Evolutionary conservation across 768 basidiomycete genomes (phyloP).

Genomic region (Rhodotorula toruloides): DNA sequence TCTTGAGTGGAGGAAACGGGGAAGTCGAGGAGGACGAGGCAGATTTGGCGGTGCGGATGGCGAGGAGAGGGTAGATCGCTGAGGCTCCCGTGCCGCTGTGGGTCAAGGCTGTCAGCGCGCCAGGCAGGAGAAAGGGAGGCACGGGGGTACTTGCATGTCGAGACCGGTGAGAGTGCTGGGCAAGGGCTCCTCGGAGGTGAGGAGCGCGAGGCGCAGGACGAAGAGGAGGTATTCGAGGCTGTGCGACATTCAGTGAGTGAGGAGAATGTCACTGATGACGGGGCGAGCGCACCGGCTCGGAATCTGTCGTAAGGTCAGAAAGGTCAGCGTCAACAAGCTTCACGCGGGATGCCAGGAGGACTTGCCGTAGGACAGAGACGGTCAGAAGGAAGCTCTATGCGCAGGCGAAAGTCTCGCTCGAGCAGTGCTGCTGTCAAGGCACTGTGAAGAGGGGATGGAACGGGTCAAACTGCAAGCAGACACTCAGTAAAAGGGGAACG

Average conservation of each 20-base stretch:
- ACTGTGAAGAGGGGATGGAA: slow-evolving; percentile 50
- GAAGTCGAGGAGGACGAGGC: background rate
- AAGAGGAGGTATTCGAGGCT: slow-evolving; percentile 32
- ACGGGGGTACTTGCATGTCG: slow-evolving; percentile 28
- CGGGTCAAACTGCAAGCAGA: too few relatives aligned
- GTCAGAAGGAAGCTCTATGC: slow-evolving; percentile 60
- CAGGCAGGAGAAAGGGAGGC: background rate
- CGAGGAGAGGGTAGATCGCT: slow-evolving; percentile 79
- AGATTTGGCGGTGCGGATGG: slow-evolving; percentile 50
- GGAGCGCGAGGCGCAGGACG: slow-evolving; percentile 14
- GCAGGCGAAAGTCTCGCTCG: slow-evolving; percentile 65
- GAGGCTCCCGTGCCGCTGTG: slow-evolving; percentile 78
- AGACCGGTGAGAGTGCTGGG: slow-evolving; percentile 6
- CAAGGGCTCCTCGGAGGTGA: background rate
- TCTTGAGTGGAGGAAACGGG: background rate
- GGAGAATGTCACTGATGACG: background rate
- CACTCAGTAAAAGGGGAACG: too few relatives aligned
- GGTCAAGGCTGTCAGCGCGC: background rate
- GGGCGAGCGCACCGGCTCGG: slow-evolving; percentile 21
- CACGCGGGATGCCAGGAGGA: background rate
- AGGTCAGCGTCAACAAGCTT: too few relatives aligned
- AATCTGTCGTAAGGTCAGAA: slow-evolving; percentile 2
- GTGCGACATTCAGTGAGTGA: background rate
- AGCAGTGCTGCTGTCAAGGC: slow-evolving; percentile 75
- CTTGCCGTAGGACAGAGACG: slow-evolving; percentile 79